Percentiles rank a stretch among this genome's conserved stretches.
These are phyloP conservation scores for Perkinsus chesapeaki DNA, from an alignment of 169 alveolate species.

Conservation along the genomic window DNA sequence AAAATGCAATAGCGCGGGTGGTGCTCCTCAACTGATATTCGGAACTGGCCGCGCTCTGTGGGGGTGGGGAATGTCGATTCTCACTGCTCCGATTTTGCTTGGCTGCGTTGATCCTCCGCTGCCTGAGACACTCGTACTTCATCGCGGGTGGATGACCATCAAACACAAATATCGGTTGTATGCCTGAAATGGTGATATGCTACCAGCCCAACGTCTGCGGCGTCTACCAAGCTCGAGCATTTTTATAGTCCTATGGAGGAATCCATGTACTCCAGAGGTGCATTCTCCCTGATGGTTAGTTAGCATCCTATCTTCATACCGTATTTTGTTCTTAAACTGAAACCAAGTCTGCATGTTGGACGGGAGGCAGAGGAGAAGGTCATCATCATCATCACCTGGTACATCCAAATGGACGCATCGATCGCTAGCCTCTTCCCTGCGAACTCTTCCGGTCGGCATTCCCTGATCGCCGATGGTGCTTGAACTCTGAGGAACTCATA, in stretches of 20 bases:
- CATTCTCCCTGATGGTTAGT: constrained; percentile 79
- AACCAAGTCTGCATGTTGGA: no score
- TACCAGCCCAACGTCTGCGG: neutral
- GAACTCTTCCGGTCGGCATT: constrained; percentile 47
- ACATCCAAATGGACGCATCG: constrained; percentile 85
- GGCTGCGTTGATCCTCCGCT: constrained; percentile 71
- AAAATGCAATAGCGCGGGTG: constrained; percentile 72
- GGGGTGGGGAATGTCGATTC: neutral
- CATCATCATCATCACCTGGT: constrained; percentile 62
- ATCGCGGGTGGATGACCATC: constrained; percentile 94
- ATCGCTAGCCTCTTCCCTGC: constrained; percentile 77
- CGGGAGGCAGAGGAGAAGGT: constrained; percentile 25
- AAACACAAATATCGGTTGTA: constrained; percentile 88
- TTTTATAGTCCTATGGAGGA: constrained; percentile 62
- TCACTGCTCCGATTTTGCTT: constrained; percentile 6
- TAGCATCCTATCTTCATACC: constrained; percentile 22
- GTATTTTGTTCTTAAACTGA: neutral
- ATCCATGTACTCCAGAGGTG: constrained; percentile 66
- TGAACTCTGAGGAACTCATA: constrained; percentile 72
- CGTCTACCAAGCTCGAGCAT: constrained; percentile 76
- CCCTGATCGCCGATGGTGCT: constrained; percentile 70
- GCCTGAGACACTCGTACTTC: constrained; percentile 64
- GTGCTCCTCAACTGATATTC: no score
- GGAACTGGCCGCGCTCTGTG: no score
- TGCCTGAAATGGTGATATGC: neutral